These are phyloP conservation scores for Fusarium compactum DNA, from an alignment of 2,329 filamentous ascomycete genomes.

Conservation along the genomic window DNA sequence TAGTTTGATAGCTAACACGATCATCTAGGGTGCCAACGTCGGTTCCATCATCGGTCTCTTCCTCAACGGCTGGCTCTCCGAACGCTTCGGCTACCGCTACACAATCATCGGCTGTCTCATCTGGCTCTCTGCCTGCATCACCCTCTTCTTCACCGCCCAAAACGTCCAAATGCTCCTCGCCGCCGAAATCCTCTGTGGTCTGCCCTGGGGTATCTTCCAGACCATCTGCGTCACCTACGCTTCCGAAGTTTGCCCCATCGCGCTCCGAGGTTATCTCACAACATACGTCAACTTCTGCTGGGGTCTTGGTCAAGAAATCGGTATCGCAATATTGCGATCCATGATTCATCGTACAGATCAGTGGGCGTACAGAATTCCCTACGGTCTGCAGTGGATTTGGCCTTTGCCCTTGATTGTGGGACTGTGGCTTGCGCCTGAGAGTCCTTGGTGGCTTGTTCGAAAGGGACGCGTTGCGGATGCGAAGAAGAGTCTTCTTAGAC, in stretches of 20 bases:
- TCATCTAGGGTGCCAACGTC: conserved; percentile 34
- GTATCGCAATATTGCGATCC: conserved; percentile 77
- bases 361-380: conserved; percentile 78
- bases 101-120: conserved; percentile 42
- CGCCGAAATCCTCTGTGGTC: conserved; percentile 39
- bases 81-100: conserved; percentile 37
- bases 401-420: conserved; percentile 74
- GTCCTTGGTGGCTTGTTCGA: conserved; percentile 80
- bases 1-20: neutral
- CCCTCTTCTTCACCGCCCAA: conserved; percentile 41
- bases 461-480: conserved; percentile 73
- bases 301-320: conserved; percentile 79
- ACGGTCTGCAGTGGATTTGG: conserved; percentile 83
- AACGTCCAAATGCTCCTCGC: conserved; percentile 41
- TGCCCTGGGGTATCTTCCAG: conserved; percentile 44
- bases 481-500: conserved; percentile 72
- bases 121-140: conserved; percentile 36
- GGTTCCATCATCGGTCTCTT: conserved; percentile 43
- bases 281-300: conserved; percentile 84
- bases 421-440: conserved; percentile 76
- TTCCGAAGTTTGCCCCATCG: conserved; percentile 78
- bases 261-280: conserved; percentile 77
- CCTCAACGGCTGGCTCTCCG: conserved; percentile 39
- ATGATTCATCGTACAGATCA: conserved; percentile 74
- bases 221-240: conserved; percentile 50